Conservation (phyloP, 129 eudicot genomes). For the Silybum marianum region DNA sequence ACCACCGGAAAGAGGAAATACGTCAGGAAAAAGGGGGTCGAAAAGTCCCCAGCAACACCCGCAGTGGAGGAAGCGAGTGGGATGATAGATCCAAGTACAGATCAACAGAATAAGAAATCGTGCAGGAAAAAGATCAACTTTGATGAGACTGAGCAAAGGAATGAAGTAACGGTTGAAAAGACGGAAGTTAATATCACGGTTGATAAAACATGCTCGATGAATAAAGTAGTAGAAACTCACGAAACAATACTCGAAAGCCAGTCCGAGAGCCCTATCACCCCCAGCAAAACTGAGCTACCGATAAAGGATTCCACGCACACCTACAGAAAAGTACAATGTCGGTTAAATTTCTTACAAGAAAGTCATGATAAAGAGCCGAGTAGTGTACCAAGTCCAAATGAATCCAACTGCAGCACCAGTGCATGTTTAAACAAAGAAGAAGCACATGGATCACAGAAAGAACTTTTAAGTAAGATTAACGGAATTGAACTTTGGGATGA, state of each 20-base stretch:
- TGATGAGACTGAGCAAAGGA: slow-evolving; percentile 38
- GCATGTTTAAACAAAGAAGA: slow-evolving; percentile 35
- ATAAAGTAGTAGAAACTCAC: slow-evolving; percentile 32
- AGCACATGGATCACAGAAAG: slow-evolving; percentile 46
- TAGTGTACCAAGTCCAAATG: slow-evolving; percentile 39
- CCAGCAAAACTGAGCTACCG: slow-evolving; percentile 31
- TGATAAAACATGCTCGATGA: slow-evolving; percentile 28
- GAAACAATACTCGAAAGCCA: slow-evolving; percentile 22
- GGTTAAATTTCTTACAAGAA: slow-evolving; percentile 53
- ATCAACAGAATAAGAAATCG: slow-evolving; percentile 35
- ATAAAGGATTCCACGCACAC: slow-evolving; percentile 24
- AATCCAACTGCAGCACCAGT: slow-evolving; percentile 58
- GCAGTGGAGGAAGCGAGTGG: slow-evolving; percentile 23
- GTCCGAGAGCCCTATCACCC: slow-evolving; percentile 26
- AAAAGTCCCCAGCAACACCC: slow-evolving; percentile 35
- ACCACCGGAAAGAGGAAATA: slow-evolving; percentile 59
- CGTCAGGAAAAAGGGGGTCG: slow-evolving; percentile 49
- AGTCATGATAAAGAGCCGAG: slow-evolving; percentile 54
- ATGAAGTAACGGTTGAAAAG: slow-evolving; percentile 28
- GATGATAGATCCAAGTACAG: slow-evolving; percentile 21
- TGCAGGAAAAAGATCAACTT: slow-evolving; percentile 68
- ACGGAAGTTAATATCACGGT: slow-evolving; percentile 18
- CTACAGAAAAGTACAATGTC: slow-evolving; percentile 52
- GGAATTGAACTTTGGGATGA: slow-evolving; percentile 24
- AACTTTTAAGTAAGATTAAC: slow-evolving; percentile 18